Evolutionary conservation across 2,329 filamentous ascomycete species (phyloP).

Genomic region (Talaromyces verruculosus): DNA sequence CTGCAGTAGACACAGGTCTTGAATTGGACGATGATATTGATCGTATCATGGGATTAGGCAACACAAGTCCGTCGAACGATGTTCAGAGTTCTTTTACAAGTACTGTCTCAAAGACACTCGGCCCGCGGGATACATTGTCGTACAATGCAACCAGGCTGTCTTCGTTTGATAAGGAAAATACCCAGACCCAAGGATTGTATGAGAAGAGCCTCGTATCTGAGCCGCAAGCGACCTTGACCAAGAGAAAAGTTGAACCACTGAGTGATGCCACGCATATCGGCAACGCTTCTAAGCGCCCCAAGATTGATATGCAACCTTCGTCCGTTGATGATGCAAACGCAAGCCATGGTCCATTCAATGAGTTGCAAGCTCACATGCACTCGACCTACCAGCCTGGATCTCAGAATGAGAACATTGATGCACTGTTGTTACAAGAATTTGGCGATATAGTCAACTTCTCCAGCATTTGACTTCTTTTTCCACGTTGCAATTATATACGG

Average conservation of each 20-base stretch:
- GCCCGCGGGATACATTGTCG: background rate
- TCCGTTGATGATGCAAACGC: background rate
- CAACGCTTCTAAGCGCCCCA: slow-evolving; percentile 4
- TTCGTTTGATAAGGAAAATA: background rate
- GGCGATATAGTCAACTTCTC: slow-evolving; percentile 22
- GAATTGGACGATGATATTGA: background rate
- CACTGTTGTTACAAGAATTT: slow-evolving; percentile 19
- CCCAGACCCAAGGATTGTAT: background rate
- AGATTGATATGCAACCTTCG: background rate
- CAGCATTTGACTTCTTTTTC: background rate
- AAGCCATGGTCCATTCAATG: background rate
- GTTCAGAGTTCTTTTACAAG: background rate
- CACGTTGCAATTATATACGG: background rate
- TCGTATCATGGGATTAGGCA: background rate
- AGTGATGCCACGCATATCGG: background rate
- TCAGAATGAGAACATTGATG: slow-evolving; percentile 13
- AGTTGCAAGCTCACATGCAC: background rate
- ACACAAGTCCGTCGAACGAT: background rate
- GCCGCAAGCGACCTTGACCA: background rate
- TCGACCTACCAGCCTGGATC: background rate
- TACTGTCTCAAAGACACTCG: background rate
- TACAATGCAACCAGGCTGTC: background rate
- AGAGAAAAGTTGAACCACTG: background rate
- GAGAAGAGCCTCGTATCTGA: background rate
- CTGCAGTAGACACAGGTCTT: background rate